Evolutionary conservation across 176 grass and related monocot species (phyloP), one percentile per base, ranked within the genome.

Genomic region (Oryza nivara): DNA sequence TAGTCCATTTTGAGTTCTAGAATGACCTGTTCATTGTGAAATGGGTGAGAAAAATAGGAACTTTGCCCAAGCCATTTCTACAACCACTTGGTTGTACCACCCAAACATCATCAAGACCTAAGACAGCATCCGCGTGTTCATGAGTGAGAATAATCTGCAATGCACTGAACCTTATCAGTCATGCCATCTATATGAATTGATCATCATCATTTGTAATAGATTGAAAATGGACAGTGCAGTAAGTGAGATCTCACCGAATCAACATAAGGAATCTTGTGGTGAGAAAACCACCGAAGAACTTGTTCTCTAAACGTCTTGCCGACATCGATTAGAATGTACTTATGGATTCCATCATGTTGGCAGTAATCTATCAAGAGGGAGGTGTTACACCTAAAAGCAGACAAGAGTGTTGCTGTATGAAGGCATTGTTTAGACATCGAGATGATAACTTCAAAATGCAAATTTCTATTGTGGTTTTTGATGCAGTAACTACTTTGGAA

Each of bases 141-240:
- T 95, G 96, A 15, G 96, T 98, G 54, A 98, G 88, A 87, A 98
- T 95, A 73, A 98, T 92, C 96, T 98, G 91, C 87, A 85, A 15
- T 38, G 30, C 2, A 38, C 26, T 46, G 30, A 25, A 41, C 0
- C 61, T n/a, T 64, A 5, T 73, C n/a, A 73, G 34, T 45, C 35
- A 56, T 43, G 9, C 9, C 41, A 35, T 58, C 11, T 8, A 3
- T 26, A 16, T 44, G 51, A 14, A 64, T 3, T 71, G 20, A 28
- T 48, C 28, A 19, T 10, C 17, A 20, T 0, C 36, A 77, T 46
- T 20, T 54, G 25, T 0, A 56, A 6, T 5, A 13, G 64, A 80
- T 0, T 67, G 79, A 32, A 44, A 34, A 48, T 47, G 26, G 30
- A 17, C 7, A 13, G 4, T 67, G 58, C 58, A 61, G 20, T 22